These are phyloP conservation scores for Talaromyces marneffei DNA, from an alignment of 2,329 filamentous ascomycete genomes.

Conservation along the genomic window DNA sequence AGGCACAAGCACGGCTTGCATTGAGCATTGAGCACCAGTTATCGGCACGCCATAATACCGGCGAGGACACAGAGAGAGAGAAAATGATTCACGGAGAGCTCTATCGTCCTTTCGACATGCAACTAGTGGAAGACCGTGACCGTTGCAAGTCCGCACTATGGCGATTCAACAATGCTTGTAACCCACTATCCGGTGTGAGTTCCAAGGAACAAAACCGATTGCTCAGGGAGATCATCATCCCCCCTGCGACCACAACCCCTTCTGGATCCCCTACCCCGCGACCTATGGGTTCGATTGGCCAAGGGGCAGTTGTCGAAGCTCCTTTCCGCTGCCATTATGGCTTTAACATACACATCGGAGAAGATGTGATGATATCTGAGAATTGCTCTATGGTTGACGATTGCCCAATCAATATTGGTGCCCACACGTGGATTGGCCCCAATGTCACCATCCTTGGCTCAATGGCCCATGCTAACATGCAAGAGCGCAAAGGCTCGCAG, in stretches of 20 bases:
- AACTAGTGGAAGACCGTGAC: conserved; percentile 77
- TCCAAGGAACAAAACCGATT: conserved; percentile 38
- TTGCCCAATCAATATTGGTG: conserved; percentile 74
- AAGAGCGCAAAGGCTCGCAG: conserved; percentile 65
- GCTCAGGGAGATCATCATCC: conserved; percentile 35
- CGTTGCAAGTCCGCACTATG: conserved; percentile 75
- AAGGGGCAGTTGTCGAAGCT: conserved; percentile 71
- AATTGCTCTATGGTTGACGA: conserved; percentile 84
- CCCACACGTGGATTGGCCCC: conserved; percentile 63
- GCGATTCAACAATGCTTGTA: conserved; percentile 78
- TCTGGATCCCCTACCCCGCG: conserved; percentile 48
- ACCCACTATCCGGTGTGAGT: conserved; percentile 66
- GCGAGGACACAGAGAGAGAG: conserved; percentile 66
- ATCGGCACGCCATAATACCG: conserved; percentile 36
- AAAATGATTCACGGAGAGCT: conserved; percentile 77
- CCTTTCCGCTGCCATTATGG: conserved; percentile 94
- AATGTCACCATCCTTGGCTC: conserved; percentile 82
- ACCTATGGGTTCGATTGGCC: conserved; percentile 60
- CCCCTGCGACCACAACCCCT: conserved; percentile 40
- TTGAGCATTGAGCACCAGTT: conserved; percentile 39
- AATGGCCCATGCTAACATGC: conserved; percentile 65
- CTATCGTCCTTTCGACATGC: conserved; percentile 74
- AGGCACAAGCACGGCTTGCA: conserved; percentile 41
- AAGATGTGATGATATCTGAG: conserved; percentile 74
- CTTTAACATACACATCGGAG: conserved; percentile 85